phyloP scores from a whole-genome alignment of 129 eudicot species.

The Kitagawia praeruptora region DNA sequence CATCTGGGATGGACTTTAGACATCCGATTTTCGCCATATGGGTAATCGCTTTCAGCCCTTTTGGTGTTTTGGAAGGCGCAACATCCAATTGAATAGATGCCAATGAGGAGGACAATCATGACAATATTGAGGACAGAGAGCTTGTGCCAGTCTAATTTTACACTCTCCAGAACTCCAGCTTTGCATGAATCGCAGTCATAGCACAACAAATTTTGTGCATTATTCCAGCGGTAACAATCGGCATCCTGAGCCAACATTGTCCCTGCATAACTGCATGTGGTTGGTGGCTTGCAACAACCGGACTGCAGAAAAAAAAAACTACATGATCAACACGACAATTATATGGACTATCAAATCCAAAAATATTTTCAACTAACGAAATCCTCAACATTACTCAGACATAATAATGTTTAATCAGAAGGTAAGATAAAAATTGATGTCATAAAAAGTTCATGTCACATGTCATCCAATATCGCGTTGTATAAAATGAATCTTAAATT shows the following conservation, averaged over 20 bases:
- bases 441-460: not conserved
- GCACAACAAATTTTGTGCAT: constrained; percentile 54
- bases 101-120: constrained; percentile 60
- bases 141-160: constrained; percentile 66
- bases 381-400: not conserved
- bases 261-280: constrained; percentile 52
- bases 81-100: constrained; percentile 73
- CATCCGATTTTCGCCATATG: constrained; percentile 55
- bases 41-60: constrained; percentile 50
- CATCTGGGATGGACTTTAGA: constrained; percentile 69
- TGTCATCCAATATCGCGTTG: not conserved
- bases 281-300: constrained; percentile 98
- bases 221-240: constrained; percentile 84
- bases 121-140: constrained; percentile 64
- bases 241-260: constrained; percentile 50
- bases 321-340: not conserved
- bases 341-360: not conserved
- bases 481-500: not conserved
- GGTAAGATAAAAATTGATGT: not conserved
- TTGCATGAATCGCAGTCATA: constrained; percentile 90
- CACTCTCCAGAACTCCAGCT: constrained; percentile 81
- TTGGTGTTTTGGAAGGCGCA: constrained; percentile 74
- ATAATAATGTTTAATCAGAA: not conserved
- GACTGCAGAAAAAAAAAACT: constrained; percentile 40
- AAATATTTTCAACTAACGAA: not conserved